Evolutionary conservation across 192 early-diverging fungal genomes (phyloP).

Genomic region (Tieghemiomyces parasiticus): DNA sequence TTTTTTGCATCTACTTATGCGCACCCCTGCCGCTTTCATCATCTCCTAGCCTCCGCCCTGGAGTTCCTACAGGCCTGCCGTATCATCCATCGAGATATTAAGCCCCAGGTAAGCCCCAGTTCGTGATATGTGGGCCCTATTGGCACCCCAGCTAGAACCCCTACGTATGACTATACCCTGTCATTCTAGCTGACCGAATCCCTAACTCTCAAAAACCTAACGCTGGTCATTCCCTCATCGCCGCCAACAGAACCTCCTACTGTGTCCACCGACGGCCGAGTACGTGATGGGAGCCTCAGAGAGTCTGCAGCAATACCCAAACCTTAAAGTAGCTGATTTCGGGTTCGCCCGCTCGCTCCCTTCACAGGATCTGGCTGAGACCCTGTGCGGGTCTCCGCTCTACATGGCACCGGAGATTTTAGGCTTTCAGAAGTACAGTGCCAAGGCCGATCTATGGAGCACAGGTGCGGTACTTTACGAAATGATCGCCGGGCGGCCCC

Average conservation of each 20-base stretch:
- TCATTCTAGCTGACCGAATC: no score
- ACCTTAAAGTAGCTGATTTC: slow-evolving; percentile 91
- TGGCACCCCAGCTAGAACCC: no score
- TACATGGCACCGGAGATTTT: slow-evolving; percentile 90
- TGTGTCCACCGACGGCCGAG: slow-evolving; percentile 40
- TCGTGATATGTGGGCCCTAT: no score
- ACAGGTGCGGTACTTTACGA: slow-evolving; percentile 92
- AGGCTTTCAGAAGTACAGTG: slow-evolving; percentile 83
- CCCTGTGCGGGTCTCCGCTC: slow-evolving; percentile 90
- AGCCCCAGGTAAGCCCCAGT: no score
- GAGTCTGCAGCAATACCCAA: slow-evolving; percentile 29
- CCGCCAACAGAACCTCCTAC: slow-evolving; percentile 78
- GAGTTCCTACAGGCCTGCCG: slow-evolving; percentile 71
- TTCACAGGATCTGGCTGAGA: slow-evolving; percentile 74
- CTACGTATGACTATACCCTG: no score
- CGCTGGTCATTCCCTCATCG: no score
- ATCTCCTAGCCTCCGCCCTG: slow-evolving; percentile 76
- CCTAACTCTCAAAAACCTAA: no score
- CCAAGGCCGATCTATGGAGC: slow-evolving; percentile 93
- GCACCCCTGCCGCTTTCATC: no score
- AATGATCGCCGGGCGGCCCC: slow-evolving; percentile 79
- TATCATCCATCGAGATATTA: slow-evolving; percentile 93
- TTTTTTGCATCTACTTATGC: no score
- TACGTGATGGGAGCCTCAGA: slow-evolving; percentile 28
- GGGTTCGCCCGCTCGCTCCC: slow-evolving; percentile 90